Conservation (phyloP, 495 filamentous ascomycete species). For the Schizothecium vesticola region DNA sequence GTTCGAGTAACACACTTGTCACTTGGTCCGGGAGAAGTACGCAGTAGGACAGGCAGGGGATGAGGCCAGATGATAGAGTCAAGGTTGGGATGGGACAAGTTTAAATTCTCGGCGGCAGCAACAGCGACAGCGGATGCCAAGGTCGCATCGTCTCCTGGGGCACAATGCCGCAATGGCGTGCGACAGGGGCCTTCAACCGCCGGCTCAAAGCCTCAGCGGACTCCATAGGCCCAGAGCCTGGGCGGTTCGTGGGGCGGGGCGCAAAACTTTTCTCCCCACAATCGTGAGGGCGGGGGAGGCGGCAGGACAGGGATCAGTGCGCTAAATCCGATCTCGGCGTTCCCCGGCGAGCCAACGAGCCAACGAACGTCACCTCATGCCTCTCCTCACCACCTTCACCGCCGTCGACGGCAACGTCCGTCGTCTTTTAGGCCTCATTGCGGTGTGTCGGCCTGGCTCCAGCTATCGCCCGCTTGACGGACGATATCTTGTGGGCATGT, state of each 20-base stretch:
- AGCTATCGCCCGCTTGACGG: neutral
- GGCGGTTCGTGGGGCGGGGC: neutral
- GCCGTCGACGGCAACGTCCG: neutral
- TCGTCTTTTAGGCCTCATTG: neutral
- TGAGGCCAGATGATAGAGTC: neutral
- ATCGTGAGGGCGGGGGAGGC: neutral
- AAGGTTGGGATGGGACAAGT: constrained; percentile 2
- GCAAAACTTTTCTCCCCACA: neutral
- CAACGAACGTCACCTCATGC: neutral
- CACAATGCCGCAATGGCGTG: neutral
- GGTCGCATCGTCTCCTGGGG: constrained; percentile 1
- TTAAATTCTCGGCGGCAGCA: neutral
- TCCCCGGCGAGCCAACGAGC: neutral
- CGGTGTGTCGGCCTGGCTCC: neutral
- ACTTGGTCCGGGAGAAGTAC: neutral
- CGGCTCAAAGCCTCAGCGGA: neutral
- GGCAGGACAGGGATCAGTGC: neutral
- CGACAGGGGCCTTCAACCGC: neutral
- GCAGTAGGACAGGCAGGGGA: neutral
- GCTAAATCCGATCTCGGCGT: neutral
- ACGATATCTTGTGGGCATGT: neutral
- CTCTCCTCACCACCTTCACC: neutral
- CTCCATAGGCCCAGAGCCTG: neutral
- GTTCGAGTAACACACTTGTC: no score
- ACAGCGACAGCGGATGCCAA: neutral